phyloP scores from a whole-genome alignment of 805 yeast genomes.

The Suhomyces vadensis region DNA sequence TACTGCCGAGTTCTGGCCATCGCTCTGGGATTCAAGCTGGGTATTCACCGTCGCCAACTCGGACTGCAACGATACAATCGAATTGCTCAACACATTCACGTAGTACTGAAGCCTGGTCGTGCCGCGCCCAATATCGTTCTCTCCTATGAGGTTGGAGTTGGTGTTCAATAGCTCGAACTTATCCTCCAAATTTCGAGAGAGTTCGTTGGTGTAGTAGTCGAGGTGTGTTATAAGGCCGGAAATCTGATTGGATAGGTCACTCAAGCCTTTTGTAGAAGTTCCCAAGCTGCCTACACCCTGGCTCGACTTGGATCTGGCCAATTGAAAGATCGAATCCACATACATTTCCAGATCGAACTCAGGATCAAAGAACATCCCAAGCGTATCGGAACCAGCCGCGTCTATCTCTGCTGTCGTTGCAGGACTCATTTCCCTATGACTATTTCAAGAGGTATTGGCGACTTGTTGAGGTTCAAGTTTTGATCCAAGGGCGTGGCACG shows the following conservation, averaged over 20 bases:
- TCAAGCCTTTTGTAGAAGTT: conserved; percentile 22
- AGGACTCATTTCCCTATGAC: background rate
- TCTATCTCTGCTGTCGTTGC: background rate
- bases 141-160: conserved; percentile 43
- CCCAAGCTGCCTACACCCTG: background rate
- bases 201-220: conserved; percentile 61
- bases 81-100: conserved; percentile 57
- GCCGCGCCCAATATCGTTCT: conserved; percentile 14
- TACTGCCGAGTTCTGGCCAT: conserved; percentile 20
- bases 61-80: conserved; percentile 54
- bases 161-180: conserved; percentile 50
- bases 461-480: background rate
- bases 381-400: conserved; percentile 32
- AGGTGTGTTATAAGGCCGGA: conserved; percentile 56
- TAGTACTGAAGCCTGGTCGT: conserved; percentile 59
- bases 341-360: conserved; percentile 65
- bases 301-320: conserved; percentile 35
- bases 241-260: conserved; percentile 48
- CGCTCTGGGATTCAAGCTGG: conserved; percentile 8
- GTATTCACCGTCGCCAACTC: conserved; percentile 19
- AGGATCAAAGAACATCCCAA: conserved; percentile 68
- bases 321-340: conserved; percentile 59
- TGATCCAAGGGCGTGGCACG: background rate
- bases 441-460: background rate
- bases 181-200: conserved; percentile 53